These are phyloP conservation scores for Cladorrhinum sp. DNA, from an alignment of 2,329 filamentous ascomycete genomes.

Conservation along the genomic window DNA sequence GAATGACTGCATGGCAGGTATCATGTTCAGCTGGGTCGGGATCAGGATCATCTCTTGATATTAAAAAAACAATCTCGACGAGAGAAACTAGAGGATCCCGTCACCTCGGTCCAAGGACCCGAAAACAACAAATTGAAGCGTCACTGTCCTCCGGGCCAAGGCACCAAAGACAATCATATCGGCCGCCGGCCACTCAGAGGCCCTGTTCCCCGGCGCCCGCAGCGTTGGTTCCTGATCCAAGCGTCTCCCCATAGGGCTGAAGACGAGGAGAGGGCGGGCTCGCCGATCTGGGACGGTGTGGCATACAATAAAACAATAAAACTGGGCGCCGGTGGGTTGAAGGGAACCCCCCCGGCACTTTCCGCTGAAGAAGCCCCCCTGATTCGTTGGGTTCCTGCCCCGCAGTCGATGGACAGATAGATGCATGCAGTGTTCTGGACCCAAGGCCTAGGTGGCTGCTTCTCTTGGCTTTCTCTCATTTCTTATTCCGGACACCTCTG, in stretches of 20 bases:
- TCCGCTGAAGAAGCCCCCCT: neutral
- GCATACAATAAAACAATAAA: too few species aligned
- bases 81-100: too few species aligned
- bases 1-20: neutral
- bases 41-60: neutral
- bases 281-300: conserved; percentile 5
- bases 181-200: neutral
- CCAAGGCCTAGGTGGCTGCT: neutral
- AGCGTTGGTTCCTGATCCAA: neutral
- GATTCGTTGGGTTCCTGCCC: neutral
- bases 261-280: neutral
- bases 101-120: neutral
- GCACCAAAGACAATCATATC: neutral
- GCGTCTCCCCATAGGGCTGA: conserved; percentile 14
- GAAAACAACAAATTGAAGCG: neutral
- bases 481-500: neutral
- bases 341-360: neutral
- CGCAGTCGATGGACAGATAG: neutral
- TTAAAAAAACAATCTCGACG: neutral
- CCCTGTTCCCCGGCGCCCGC: neutral
- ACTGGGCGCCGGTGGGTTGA: neutral
- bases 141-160: neutral
- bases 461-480: neutral
- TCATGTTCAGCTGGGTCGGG: neutral
- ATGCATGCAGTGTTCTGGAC: too few species aligned